phyloP scores from a whole-genome alignment of 148 eudicot species.

The Spergularia bocconei region DNA sequence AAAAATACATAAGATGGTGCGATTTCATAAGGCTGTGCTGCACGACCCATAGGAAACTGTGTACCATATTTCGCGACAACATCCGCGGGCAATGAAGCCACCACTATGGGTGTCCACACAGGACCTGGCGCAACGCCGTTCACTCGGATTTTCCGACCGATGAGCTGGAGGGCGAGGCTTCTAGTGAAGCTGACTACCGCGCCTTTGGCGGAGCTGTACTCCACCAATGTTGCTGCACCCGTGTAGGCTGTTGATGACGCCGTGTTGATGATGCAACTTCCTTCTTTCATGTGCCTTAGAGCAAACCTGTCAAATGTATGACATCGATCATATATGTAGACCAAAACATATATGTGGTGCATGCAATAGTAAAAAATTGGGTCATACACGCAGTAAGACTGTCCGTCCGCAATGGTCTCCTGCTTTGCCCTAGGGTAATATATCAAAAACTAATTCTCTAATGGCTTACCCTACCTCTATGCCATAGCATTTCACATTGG shows the following conservation, averaged over 20 bases:
- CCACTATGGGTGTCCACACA: constrained; percentile 51
- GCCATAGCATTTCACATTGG: too few species aligned
- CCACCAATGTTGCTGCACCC: neutral
- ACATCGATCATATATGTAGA: too few species aligned
- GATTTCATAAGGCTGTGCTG: constrained; percentile 14
- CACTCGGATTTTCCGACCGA: constrained; percentile 44
- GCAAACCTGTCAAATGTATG: neutral
- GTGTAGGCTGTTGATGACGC: neutral
- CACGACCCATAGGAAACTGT: constrained; percentile 6
- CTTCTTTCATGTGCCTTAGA: constrained; percentile 35
- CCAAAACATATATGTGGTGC: too few species aligned
- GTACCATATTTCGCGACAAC: constrained; percentile 3
- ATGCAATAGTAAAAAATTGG: too few species aligned
- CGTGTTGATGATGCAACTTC: constrained; percentile 14
- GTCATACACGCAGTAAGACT: too few species aligned
- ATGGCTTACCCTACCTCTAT: too few species aligned
- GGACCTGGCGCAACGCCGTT: constrained; percentile 61
- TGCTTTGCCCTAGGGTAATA: too few species aligned
- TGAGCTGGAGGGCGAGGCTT: constrained; percentile 29
- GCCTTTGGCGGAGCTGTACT: constrained; percentile 31
- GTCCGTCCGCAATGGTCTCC: too few species aligned
- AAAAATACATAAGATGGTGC: constrained; percentile 16
- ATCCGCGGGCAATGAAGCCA: neutral
- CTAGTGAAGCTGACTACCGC: constrained; percentile 35
- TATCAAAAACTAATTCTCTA: too few species aligned